Base-by-base conservation (phyloP, 1,284 basidiomycete species). In the Ceratobasidium papillatum region DNA sequence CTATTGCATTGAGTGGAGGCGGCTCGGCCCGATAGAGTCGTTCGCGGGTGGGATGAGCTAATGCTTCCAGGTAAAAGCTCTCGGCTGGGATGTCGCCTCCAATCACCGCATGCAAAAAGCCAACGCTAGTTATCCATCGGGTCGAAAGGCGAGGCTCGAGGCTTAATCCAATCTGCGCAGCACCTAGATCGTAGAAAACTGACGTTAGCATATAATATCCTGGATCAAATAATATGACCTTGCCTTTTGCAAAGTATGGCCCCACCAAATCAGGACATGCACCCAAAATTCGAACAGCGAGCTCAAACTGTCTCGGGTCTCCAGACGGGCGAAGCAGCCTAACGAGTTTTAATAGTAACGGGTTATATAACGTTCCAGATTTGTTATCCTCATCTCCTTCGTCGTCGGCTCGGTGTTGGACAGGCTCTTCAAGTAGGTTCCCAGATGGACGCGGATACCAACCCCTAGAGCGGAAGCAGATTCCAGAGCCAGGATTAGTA, bases 381-480 rank as follows among this genome's bases (percentile, higher is more conserved):
- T 65, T 69, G 38, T 76, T 71, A 9, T 78, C 77, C 2, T 76
- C 77, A 1, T 85, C 85, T 45, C 82, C 81, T 0, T 81, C 80
- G 1, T 77, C 79, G n/a, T 80, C 79, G 8, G 81, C 80, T 64
- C 78, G 61, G 0, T 78, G 80, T 3, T 5, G 19, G 22, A 62
- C n/a, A 19, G 72, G 75, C 3, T 76, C 74, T 56, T 76, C 75
- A 27, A 61, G 36, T 77, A 77, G 0, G 82, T 80, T 78, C 90
- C 41, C 56, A n/a, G 43, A 59, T 27, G 54, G 88, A 2, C 93
- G 88, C 1, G 90, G 90, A 79, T 98, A 98, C 96, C 96, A 98
- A 0, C 95, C 96, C 17, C 89, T 87, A 80, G 97, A 95, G 61
- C 85, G 87, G 82, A 97, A 98, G 80, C 95, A 98, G 27, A 98